Conservation (phyloP, 805 yeast species). For the Debaryomyces tyrocola region DNA sequence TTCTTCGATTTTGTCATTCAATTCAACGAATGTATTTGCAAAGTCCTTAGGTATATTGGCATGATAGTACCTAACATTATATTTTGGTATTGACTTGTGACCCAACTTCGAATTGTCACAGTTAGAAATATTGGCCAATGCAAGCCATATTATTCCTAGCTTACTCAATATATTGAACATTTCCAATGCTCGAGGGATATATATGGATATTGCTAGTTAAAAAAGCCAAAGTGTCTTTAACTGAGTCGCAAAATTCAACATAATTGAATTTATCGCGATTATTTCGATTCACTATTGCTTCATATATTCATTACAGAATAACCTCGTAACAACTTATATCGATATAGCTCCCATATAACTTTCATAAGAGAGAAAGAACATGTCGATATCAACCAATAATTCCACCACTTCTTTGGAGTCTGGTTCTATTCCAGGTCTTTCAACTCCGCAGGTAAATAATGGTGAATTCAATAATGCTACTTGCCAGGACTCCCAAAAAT, state of each 20-base stretch:
- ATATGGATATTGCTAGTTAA: no score
- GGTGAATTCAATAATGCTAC: slow-evolving; percentile 19
- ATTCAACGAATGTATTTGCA: slow-evolving; percentile 10
- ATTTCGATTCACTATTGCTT: no score
- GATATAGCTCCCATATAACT: no score
- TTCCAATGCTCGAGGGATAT: no score
- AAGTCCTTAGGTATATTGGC: slow-evolving; percentile 14
- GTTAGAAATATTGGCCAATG: no score
- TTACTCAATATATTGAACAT: no score
- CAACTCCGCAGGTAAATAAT: slow-evolving; percentile 33
- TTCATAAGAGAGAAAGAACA: not conserved
- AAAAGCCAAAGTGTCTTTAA: no score
- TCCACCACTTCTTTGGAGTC: slow-evolving; percentile 2
- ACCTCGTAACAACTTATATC: no score
- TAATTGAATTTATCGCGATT: no score
- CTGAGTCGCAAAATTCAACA: no score
- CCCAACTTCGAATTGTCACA: not conserved
- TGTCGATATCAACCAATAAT: not conserved
- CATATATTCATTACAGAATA: no score
- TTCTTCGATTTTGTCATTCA: slow-evolving; percentile 5
- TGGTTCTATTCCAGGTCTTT: slow-evolving; percentile 20
- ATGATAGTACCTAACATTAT: slow-evolving; percentile 16
- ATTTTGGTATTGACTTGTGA: slow-evolving; percentile 7
- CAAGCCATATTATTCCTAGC: no score
- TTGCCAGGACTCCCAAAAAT: not conserved